These are phyloP conservation scores for Astrothelium subdiscretum DNA, from an alignment of 495 filamentous ascomycete species.

Conservation along the genomic window DNA sequence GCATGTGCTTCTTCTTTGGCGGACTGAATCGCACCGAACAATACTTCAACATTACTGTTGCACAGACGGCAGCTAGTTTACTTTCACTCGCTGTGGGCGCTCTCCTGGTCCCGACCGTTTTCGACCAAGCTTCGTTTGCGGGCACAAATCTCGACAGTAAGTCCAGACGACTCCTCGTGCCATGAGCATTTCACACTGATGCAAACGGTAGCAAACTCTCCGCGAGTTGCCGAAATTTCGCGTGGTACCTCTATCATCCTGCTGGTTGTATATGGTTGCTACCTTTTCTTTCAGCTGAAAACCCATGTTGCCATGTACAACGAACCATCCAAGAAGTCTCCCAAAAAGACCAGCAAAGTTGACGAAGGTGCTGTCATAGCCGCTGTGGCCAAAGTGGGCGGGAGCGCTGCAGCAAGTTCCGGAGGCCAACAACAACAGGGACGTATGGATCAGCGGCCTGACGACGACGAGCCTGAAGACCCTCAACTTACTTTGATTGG, in stretches of 20 bases:
- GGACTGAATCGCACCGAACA: slow-evolving; percentile 71
- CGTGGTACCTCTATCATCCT: slow-evolving; percentile 21
- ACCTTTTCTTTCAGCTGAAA: slow-evolving; percentile 23
- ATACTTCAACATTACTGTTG: slow-evolving; percentile 87
- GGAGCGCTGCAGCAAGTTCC: slow-evolving; percentile 31
- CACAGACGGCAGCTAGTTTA: slow-evolving; percentile 77
- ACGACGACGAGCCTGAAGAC: slow-evolving; percentile 52
- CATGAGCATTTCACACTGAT: neutral
- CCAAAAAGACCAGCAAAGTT: slow-evolving; percentile 34
- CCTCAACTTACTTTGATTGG: slow-evolving; percentile 59
- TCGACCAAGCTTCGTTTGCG: slow-evolving; percentile 34
- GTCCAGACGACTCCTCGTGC: neutral
- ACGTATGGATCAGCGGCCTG: slow-evolving; percentile 42
- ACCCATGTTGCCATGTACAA: slow-evolving; percentile 61
- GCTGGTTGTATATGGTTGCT: slow-evolving; percentile 21
- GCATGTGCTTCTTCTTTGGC: slow-evolving; percentile 88
- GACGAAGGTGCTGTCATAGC: slow-evolving; percentile 48
- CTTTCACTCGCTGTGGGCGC: slow-evolving; percentile 67
- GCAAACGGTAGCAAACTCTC: neutral
- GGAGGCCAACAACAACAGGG: slow-evolving; percentile 34
- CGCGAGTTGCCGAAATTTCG: slow-evolving; percentile 10
- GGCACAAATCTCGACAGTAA: neutral
- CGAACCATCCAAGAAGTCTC: slow-evolving; percentile 55
- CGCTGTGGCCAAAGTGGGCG: slow-evolving; percentile 49
- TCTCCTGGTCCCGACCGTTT: slow-evolving; percentile 84